Evolutionary conservation across 768 basidiomycete species (phyloP).

Genomic region (Psilocybe subaeruginosa): DNA sequence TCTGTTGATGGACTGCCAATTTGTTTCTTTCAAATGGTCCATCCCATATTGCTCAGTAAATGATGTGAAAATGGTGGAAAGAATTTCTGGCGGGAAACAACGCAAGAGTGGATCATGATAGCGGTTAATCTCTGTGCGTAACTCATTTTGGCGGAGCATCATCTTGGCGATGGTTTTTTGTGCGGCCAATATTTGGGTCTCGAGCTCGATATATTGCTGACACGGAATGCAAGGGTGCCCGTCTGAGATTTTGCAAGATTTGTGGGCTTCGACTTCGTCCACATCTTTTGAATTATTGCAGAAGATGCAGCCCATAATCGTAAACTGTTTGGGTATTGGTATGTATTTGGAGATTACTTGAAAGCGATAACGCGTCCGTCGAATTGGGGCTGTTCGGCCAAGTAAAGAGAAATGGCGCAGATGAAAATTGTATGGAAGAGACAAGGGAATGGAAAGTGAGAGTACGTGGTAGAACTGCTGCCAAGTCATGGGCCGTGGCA

Average conservation of each 20-base stretch:
- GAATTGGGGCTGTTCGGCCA: too few species aligned
- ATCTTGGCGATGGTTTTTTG: neutral
- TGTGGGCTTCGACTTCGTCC: too few species aligned
- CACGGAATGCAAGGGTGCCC: neutral
- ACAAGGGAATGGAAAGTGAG: too few species aligned
- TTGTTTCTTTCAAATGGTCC: neutral
- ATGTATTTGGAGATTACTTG: too few species aligned
- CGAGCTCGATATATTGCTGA: neutral
- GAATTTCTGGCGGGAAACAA: neutral
- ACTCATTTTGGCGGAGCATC: neutral
- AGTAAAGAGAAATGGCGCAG: too few species aligned
- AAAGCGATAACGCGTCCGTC: too few species aligned
- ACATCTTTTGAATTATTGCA: too few species aligned
- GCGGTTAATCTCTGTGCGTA: neutral
- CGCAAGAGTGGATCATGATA: neutral
- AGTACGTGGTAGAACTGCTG: too few species aligned
- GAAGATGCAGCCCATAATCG: too few species aligned
- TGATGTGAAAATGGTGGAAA: neutral
- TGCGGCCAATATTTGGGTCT: neutral
- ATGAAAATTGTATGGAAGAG: too few species aligned
- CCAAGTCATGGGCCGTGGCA: too few species aligned
- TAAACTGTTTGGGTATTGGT: too few species aligned
- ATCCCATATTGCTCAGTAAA: neutral
- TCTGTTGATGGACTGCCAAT: neutral
- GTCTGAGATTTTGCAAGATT: neutral